phyloP scores from a whole-genome alignment of 2,329 filamentous ascomycete genomes.

The Xylaria sp. region DNA sequence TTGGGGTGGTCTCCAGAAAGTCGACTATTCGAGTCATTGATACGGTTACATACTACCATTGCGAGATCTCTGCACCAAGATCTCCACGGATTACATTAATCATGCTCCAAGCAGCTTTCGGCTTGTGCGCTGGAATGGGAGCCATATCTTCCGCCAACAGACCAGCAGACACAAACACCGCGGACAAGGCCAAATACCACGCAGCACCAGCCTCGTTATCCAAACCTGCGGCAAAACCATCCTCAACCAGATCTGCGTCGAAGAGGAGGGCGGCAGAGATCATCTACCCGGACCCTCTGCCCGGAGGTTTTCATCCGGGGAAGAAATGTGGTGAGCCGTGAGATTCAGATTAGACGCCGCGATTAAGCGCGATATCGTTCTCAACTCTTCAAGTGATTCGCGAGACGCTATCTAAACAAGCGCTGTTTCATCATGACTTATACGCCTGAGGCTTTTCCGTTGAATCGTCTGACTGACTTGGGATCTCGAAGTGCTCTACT shows the following conservation, averaged over 20 bases:
- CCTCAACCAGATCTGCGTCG: slow-evolving; percentile 10
- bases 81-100: background rate
- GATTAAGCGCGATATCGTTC: background rate
- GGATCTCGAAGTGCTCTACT: slow-evolving; percentile 11
- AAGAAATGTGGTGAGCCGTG: slow-evolving; percentile 23
- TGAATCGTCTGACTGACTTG: slow-evolving; percentile 6
- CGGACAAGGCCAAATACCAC: slow-evolving; percentile 5
- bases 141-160: slow-evolving; percentile 6
- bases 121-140: background rate
- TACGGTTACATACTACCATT: background rate
- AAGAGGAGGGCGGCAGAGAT: slow-evolving; percentile 19
- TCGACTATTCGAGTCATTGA: too few relatives aligned
- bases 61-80: background rate
- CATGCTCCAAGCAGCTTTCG: slow-evolving; percentile 7
- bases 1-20: too few relatives aligned
- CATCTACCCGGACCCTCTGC: slow-evolving; percentile 27
- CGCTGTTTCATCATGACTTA: background rate
- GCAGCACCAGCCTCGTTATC: background rate
- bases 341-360: background rate
- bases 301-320: slow-evolving; percentile 27
- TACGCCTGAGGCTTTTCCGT: background rate
- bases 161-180: background rate
- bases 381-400: background rate
- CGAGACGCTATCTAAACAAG: too few relatives aligned
- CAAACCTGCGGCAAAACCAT: slow-evolving; percentile 4